Base-by-base conservation (phyloP, 805 yeast species). In the Schizosaccharomyces octosporus region DNA sequence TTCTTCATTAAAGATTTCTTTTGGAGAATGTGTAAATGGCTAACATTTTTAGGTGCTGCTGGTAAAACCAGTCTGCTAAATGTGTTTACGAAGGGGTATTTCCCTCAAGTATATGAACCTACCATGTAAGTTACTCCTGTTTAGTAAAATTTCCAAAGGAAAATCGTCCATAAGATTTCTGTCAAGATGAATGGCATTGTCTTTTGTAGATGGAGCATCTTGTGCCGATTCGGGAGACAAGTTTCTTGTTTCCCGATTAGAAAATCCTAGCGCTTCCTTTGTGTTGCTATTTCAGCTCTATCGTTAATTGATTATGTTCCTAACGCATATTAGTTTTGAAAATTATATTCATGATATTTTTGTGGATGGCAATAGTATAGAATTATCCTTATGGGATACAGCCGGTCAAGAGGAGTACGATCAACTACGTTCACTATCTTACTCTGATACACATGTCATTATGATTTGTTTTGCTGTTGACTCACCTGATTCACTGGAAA, bases 341-440 rank as follows among this genome's bases (percentile, higher is more conserved):
- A 90, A 90, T 74, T 90, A 90, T 70, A 95, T 89, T 63, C 97
- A 90, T 72, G 97, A 90, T 70, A 93, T 90, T 65, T 90, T 87
- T 73, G 88, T 90, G 62, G 98, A 90, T 71, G 90, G 90, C 61
- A 87, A 87, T 71, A 87, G 93, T 60, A 85, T 90, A 67, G 95
- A 89, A 69, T 75, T 90, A 62, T 88, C 96, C 17, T 75, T 90
- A 62, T 93, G 98, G 98, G 98, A 90, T 71, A 90, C 98, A 5
- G 98, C 98, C 1, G 98, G 98, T 6, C 98, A 90, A 75, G 98
- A 90, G 73, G 98, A 90, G 74, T 90, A 90, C 67, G 98, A 90
- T 72, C 79, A 97, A 65, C 78, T 90, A 71, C 80, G 98, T 71
- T 87, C 97, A 0, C 76, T 90, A 64, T 85, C 95, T 60, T 93